phyloP scores from a whole-genome alignment of 179 eudicot species.

The Carnegiea gigantea region DNA sequence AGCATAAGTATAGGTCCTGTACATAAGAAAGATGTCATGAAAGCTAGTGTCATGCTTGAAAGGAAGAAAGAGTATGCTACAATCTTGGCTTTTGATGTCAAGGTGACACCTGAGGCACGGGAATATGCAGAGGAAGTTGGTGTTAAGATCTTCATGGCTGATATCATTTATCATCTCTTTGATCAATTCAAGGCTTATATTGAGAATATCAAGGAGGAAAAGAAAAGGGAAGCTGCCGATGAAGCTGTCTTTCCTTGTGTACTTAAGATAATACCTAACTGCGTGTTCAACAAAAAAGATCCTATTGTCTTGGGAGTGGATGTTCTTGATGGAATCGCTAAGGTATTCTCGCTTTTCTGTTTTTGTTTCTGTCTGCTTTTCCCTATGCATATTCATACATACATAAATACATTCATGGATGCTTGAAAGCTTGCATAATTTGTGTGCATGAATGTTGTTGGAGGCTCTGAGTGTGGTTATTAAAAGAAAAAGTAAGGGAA shows the following conservation, averaged over 20 bases:
- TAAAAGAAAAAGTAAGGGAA: no score
- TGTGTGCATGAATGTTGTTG: no score
- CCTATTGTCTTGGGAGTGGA: neutral
- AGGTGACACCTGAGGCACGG: neutral
- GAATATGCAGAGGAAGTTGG: conserved; percentile 1
- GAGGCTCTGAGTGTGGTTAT: no score
- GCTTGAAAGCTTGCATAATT: neutral
- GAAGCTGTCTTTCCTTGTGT: neutral
- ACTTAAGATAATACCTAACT: neutral
- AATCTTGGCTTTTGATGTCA: neutral
- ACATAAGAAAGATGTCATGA: neutral
- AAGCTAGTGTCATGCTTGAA: neutral
- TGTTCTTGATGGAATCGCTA: neutral
- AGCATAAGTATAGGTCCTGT: conserved; percentile 1
- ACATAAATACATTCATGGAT: neutral
- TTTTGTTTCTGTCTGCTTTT: neutral
- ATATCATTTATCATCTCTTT: neutral
- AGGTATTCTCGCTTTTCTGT: neutral
- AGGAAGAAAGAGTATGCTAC: neutral
- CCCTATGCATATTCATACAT: neutral
- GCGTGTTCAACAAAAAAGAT: neutral
- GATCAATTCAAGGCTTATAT: neutral
- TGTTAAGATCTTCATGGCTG: neutral
- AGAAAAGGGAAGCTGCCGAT: neutral
- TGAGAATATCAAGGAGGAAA: neutral